Conservation (phyloP, 352 stramenopile genomes). For the Peronospora tabacina region DNA sequence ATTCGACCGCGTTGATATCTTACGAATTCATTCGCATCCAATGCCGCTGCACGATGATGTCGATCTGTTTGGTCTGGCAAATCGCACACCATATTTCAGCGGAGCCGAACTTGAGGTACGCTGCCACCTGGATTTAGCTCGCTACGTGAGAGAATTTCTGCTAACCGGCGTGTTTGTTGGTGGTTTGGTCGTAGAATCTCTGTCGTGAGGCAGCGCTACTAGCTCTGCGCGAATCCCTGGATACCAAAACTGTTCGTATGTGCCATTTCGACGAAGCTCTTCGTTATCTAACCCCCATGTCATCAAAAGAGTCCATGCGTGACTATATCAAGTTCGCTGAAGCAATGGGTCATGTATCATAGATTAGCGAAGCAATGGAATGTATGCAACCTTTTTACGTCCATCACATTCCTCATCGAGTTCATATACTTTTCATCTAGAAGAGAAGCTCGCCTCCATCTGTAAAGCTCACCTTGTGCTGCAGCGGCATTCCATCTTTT, state of each 20-base stretch:
- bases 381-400: slow-evolving; percentile 6
- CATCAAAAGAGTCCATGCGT: slow-evolving; percentile 42
- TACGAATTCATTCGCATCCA: slow-evolving; percentile 62
- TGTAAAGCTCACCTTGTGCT: slow-evolving; percentile 70
- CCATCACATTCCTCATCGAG: neutral
- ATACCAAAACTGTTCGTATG: slow-evolving; percentile 42
- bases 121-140: neutral
- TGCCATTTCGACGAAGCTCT: slow-evolving; percentile 54
- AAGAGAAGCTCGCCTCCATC: slow-evolving; percentile 68
- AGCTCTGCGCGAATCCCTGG: slow-evolving; percentile 63
- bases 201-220: slow-evolving; percentile 78
- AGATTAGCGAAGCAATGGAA: slow-evolving; percentile 15
- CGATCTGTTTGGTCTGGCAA: slow-evolving; percentile 45
- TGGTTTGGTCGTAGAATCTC: slow-evolving; percentile 47
- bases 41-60: slow-evolving; percentile 66
- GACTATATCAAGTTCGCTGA: slow-evolving; percentile 58
- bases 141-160: neutral
- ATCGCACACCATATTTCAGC: slow-evolving; percentile 56
- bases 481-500: slow-evolving; percentile 48
- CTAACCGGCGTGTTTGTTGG: slow-evolving; percentile 9
- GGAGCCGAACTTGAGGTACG: slow-evolving; percentile 84
- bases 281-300: slow-evolving; percentile 42
- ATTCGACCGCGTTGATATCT: slow-evolving; percentile 50
- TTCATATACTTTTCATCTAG: slow-evolving; percentile 6
- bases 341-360: slow-evolving; percentile 46